phyloP scores from a whole-genome alignment of 768 basidiomycete species.

The Collybia nuda region DNA sequence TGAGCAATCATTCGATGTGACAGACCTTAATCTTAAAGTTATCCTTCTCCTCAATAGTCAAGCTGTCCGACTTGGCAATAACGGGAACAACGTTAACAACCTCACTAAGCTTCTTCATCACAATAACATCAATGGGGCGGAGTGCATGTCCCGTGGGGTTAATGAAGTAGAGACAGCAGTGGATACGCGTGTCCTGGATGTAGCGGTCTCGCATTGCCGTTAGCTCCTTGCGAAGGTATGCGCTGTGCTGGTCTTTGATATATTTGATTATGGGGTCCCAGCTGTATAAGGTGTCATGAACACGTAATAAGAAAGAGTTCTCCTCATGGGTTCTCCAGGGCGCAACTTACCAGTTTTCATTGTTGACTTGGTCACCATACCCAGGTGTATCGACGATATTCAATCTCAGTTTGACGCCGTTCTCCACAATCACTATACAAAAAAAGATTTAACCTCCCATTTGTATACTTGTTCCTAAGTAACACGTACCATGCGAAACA shows the following conservation, averaged over 20 bases:
- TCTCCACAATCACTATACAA: conserved; percentile 85
- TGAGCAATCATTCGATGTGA: neutral
- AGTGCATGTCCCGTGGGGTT: conserved; percentile 98
- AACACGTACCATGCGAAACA: conserved; percentile 76
- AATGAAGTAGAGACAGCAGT: conserved; percentile 98
- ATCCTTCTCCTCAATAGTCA: conserved; percentile 91
- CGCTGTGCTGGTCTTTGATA: conserved; percentile 99
- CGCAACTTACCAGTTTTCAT: conserved; percentile 85
- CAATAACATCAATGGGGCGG: conserved; percentile 95
- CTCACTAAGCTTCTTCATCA: conserved; percentile 98
- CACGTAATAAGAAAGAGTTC: neutral
- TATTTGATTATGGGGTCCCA: conserved; percentile 99
- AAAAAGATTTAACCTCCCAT: neutral
- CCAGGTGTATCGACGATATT: conserved; percentile 99
- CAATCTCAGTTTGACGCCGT: conserved; percentile 89
- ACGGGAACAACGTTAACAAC: conserved; percentile 99
- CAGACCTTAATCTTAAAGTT: conserved; percentile 89
- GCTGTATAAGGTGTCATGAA: conserved; percentile 39
- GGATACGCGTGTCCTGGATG: conserved; percentile 97
- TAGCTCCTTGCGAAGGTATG: conserved; percentile 97
- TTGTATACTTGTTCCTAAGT: conserved; percentile 1
- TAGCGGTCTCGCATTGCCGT: conserved; percentile 98
- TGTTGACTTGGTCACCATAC: conserved; percentile 98
- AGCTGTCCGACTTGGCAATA: conserved; percentile 94
- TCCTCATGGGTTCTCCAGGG: conserved; percentile 5